Conservation (phyloP, 2,329 filamentous ascomycete genomes). For the Fusarium compactum region DNA sequence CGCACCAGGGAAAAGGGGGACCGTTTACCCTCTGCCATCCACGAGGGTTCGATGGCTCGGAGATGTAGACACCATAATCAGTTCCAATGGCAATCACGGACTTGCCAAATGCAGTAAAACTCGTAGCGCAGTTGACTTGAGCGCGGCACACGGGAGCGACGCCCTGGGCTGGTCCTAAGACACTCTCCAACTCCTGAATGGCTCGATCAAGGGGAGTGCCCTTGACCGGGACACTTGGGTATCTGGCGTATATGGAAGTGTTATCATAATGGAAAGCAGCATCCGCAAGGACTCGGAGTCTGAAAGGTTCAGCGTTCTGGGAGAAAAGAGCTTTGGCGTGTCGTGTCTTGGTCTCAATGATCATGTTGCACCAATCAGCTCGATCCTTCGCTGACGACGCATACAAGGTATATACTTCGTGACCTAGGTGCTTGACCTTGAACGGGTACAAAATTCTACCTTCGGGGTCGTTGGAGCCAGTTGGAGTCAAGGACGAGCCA, state of each 20-base stretch:
- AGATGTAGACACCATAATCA: conserved; percentile 92
- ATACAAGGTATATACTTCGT: conserved; percentile 92
- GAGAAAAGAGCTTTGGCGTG: conserved; percentile 89
- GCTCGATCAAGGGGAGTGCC: conserved; percentile 93
- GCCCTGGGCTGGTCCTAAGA: conserved; percentile 76
- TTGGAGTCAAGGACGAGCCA: conserved; percentile 61
- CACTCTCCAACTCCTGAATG: conserved; percentile 86
- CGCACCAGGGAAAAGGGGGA: background rate
- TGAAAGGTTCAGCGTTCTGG: conserved; percentile 96
- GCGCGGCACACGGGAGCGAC: conserved; percentile 85
- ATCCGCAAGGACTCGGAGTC: conserved; percentile 90
- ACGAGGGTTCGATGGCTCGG: conserved; percentile 88
- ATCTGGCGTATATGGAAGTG: conserved; percentile 69
- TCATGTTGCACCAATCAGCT: conserved; percentile 91
- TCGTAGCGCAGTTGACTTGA: conserved; percentile 91
- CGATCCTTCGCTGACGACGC: conserved; percentile 80
- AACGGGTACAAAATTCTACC: conserved; percentile 93
- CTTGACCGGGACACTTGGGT: conserved; percentile 78
- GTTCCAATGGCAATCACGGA: conserved; percentile 94
- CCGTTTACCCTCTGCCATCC: conserved; percentile 86
- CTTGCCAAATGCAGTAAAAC: conserved; percentile 86
- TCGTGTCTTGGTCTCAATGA: conserved; percentile 93
- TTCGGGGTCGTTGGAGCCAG: conserved; percentile 74
- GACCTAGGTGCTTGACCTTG: conserved; percentile 93
- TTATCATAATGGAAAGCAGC: conserved; percentile 87